Conservation (phyloP, 208 protist genomes). For the Leishmania tropica region DNA sequence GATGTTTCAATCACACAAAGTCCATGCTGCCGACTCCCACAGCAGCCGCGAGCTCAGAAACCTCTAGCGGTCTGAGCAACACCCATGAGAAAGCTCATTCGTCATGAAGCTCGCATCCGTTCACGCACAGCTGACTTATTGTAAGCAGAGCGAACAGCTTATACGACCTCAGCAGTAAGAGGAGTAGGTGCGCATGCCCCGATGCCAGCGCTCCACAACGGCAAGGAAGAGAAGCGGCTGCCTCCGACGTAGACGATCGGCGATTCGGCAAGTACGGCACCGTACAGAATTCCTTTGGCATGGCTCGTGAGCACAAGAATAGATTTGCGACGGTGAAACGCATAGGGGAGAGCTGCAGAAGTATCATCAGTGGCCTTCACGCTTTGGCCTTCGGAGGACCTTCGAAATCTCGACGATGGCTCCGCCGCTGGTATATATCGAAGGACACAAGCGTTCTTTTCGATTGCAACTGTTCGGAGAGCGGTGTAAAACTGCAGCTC, state of each 20-base stretch:
- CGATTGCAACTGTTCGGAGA: background rate
- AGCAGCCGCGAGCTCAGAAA: conserved; percentile 32
- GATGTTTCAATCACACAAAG: conserved; percentile 16
- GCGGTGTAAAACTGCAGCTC: background rate
- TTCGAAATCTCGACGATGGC: background rate
- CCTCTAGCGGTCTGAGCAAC: conserved; percentile 40
- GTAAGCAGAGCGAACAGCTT: background rate
- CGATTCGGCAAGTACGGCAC: conserved; percentile 13
- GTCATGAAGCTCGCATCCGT: conserved; percentile 18
- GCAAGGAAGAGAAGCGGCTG: background rate
- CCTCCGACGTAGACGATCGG: conserved; percentile 14
- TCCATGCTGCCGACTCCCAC: conserved; percentile 23
- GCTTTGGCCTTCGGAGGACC: background rate
- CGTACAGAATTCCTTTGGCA: conserved; percentile 3
- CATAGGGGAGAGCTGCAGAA: background rate
- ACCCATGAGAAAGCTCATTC: conserved; percentile 44
- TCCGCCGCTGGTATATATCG: background rate
- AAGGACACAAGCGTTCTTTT: conserved; percentile 10
- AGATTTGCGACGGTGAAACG: background rate
- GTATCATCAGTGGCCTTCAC: conserved; percentile 6
- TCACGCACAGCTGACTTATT: conserved; percentile 21
- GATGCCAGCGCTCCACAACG: background rate
- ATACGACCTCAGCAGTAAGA: background rate
- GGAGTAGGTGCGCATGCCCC: background rate
- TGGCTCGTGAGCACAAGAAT: conserved; percentile 10